phyloP scores from a whole-genome alignment of 169 alveolate species.

The Eimeria tenella region DNA sequence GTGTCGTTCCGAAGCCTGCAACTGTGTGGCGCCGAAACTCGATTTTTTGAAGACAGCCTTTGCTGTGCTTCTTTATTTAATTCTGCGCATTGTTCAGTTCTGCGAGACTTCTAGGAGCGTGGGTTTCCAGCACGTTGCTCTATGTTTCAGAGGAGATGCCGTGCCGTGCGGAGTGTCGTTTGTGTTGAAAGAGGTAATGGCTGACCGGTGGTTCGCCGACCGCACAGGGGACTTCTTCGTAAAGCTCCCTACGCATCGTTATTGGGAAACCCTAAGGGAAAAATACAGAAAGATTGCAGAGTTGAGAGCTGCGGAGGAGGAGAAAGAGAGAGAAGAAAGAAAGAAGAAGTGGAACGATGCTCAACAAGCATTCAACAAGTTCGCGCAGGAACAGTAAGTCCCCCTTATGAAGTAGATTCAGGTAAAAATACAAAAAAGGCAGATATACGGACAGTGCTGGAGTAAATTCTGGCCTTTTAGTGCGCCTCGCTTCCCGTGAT shows the following conservation, averaged over 20 bases:
- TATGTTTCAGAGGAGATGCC: conserved; percentile 56
- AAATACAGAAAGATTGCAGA: conserved; percentile 35
- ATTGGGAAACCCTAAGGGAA: conserved; percentile 58
- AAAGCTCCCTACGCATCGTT: conserved; percentile 64
- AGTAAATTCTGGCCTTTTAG: no score
- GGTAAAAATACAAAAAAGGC: no score
- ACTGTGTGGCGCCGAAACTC: no score
- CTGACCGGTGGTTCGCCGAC: conserved; percentile 73
- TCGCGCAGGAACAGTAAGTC: conserved; percentile 61
- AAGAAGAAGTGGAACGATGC: conserved; percentile 40
- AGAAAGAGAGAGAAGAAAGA: conserved; percentile 8
- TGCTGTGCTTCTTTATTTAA: not conserved
- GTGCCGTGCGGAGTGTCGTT: conserved; percentile 64
- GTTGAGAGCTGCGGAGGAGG: conserved; percentile 33
- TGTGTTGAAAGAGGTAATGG: conserved; percentile 72
- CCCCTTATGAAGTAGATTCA: not conserved
- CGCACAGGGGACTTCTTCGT: conserved; percentile 59
- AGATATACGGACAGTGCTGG: no score
- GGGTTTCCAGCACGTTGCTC: conserved; percentile 75
- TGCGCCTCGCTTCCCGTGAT: no score
- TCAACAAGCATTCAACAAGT: conserved; percentile 38
- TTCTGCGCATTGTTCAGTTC: conserved; percentile 29
- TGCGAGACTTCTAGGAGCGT: conserved; percentile 64
- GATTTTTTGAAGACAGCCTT: not conserved
- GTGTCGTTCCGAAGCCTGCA: no score